These are phyloP conservation scores for Saccharum hybrid DNA, from an alignment of 202 grass and related monocot genomes.

Conservation along the genomic window DNA sequence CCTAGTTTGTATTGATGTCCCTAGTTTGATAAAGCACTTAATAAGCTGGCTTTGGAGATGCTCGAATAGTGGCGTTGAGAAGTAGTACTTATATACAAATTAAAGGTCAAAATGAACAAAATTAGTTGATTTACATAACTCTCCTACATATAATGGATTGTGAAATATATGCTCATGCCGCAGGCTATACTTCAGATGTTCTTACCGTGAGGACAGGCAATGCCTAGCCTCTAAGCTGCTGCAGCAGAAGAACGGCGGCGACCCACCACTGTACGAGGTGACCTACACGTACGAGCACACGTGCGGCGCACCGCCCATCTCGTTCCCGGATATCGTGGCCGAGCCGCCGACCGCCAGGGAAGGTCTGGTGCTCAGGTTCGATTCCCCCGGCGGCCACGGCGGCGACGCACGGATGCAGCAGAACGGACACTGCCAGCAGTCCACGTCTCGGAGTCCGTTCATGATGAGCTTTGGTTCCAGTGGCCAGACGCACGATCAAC, in stretches of 20 bases:
- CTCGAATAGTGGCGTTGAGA: too few species aligned
- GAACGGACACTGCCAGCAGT: conserved; percentile 12
- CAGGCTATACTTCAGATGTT: conserved; percentile 68
- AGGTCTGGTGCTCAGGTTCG: conserved; percentile 47
- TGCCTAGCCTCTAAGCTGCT: conserved; percentile 65
- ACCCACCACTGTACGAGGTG: conserved; percentile 55
- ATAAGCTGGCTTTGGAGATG: too few species aligned
- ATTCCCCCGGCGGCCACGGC: conserved; percentile 30
- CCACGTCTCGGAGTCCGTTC: not conserved
- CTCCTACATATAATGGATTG: not conserved
- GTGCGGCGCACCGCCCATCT: conserved; percentile 45
- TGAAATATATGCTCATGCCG: not conserved
- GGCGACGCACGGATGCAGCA: not conserved
- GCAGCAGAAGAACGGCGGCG: conserved; percentile 59
- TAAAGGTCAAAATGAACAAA: not conserved
- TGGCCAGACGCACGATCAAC: conserved; percentile 15
- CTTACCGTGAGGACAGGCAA: conserved; percentile 53
- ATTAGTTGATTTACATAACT: not conserved
- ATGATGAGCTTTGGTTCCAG: conserved; percentile 51
- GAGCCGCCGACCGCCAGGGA: conserved; percentile 30
- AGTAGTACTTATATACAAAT: not conserved
- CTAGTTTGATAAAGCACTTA: too few species aligned
- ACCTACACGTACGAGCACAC: conserved; percentile 68
- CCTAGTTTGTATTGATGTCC: too few species aligned
- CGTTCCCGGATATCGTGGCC: conserved; percentile 39